A percentile compares a stretch with the other conserved stretches of the same genome.
Conservation (phyloP, 1,139 yeast species). For the Candida gigantensis region DNA sequence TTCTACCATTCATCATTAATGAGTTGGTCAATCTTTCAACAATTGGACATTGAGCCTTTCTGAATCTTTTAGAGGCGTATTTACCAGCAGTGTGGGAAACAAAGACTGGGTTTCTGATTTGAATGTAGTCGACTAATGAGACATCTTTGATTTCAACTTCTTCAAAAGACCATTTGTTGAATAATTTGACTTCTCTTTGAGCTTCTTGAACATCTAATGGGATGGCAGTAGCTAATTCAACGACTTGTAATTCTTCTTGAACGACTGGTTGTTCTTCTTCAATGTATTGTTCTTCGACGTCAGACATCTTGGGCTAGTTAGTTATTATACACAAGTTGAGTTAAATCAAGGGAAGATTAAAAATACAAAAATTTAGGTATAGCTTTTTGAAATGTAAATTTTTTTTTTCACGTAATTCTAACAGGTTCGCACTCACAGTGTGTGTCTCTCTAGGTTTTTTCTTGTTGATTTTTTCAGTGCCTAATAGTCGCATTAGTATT, state of each 20-base stretch:
- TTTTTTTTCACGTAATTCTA: constrained; percentile 8
- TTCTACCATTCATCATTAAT: constrained; percentile 99
- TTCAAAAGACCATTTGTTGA: constrained; percentile 99
- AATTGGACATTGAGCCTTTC: constrained; percentile 99
- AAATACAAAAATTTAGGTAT: constrained; percentile 4
- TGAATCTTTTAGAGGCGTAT: constrained; percentile 99
- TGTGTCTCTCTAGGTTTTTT: too few species aligned
- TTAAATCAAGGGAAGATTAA: neutral
- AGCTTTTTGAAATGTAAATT: constrained; percentile 4
- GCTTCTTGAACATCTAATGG: constrained; percentile 98
- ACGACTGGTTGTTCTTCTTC: constrained; percentile 53
- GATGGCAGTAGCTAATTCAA: constrained; percentile 89
- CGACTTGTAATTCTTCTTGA: constrained; percentile 75
- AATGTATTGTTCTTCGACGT: constrained; percentile 51
- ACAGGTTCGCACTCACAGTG: neutral
- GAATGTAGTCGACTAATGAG: constrained; percentile 97
- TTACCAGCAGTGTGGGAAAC: constrained; percentile 99
- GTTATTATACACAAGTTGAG: constrained; percentile 5
- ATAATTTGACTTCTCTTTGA: constrained; percentile 93
- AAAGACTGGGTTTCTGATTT: constrained; percentile 96
- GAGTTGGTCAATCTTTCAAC: constrained; percentile 99
- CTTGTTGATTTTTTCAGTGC: neutral
- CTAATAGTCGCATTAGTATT: neutral
- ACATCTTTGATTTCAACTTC: constrained; percentile 97
- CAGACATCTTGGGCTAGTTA: constrained; percentile 37